These are phyloP conservation scores for Ceratobasidium sp. DNA, from an alignment of 1,284 basidiomycete species.

Conservation along the genomic window DNA sequence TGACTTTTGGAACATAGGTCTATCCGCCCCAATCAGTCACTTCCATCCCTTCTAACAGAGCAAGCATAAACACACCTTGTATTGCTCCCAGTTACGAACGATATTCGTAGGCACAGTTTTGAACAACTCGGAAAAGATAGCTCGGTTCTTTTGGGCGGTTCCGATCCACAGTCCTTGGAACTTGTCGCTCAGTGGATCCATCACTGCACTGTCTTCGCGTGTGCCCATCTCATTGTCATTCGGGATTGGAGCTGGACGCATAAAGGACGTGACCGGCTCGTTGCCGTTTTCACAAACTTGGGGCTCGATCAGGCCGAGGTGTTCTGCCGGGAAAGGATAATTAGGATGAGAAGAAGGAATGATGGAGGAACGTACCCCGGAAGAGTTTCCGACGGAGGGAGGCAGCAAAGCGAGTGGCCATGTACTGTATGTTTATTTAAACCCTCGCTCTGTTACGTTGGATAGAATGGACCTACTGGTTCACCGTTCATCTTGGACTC, in stretches of 20 bases:
- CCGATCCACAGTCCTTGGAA: constrained; percentile 69
- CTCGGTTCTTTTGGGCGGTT: constrained; percentile 80
- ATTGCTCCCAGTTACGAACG: constrained; percentile 77
- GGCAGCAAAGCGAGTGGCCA: constrained; percentile 76
- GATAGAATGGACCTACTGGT: constrained; percentile 51
- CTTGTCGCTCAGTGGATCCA: constrained; percentile 76
- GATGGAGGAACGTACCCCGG: constrained; percentile 58
- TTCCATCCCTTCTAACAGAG: too few species aligned
- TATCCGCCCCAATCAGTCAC: constrained; percentile 47
- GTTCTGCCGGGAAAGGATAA: constrained; percentile 64
- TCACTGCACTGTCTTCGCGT: constrained; percentile 70
- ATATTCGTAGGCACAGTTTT: constrained; percentile 81
- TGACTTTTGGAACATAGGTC: constrained; percentile 75
- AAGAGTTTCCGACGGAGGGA: constrained; percentile 78
- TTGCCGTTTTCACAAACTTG: constrained; percentile 56
- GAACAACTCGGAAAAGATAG: constrained; percentile 84
- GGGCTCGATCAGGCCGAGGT: constrained; percentile 81
- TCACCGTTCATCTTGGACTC: constrained; percentile 80
- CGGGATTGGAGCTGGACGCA: constrained; percentile 77
- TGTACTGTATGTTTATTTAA: constrained; percentile 51
- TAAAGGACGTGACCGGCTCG: constrained; percentile 64
- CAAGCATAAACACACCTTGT: constrained; percentile 63
- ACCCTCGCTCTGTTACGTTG: neutral
- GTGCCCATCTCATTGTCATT: constrained; percentile 70
- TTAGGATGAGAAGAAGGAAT: neutral